Evolutionary conservation across 2,329 filamentous ascomycete genomes (phyloP).

Genomic region (Lecanoromycetidae sp.): DNA sequence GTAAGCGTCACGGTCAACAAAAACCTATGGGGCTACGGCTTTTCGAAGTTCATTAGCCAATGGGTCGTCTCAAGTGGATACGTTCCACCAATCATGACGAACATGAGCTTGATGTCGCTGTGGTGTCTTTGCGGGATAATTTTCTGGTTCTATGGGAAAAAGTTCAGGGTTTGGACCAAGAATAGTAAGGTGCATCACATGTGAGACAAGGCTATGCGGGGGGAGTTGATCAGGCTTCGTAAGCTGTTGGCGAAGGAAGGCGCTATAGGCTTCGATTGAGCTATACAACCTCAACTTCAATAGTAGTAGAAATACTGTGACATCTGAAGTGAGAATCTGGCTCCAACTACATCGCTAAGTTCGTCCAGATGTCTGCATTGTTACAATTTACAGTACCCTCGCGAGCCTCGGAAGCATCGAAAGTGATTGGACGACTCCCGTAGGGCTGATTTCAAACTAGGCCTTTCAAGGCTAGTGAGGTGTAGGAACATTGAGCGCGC

Average conservation of each 20-base stretch:
- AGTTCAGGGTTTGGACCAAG: conserved; percentile 43
- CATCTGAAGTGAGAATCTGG: background rate
- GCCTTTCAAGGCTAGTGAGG: background rate
- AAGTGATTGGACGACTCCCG: background rate
- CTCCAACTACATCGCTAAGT: background rate
- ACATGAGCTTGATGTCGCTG: conserved; percentile 41
- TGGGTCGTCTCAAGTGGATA: conserved; percentile 41
- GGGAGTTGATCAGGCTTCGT: background rate
- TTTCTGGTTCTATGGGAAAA: conserved; percentile 49
- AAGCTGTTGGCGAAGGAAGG: no score
- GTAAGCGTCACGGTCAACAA: conserved; percentile 53
- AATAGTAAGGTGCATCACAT: conserved; percentile 45
- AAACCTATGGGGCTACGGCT: conserved; percentile 52
- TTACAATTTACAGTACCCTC: no score
- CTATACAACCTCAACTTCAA: no score
- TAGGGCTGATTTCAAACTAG: conserved; percentile 1
- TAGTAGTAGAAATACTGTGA: background rate
- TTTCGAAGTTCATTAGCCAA: conserved; percentile 43
- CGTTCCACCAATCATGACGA: conserved; percentile 48
- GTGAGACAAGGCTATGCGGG: conserved; percentile 26
- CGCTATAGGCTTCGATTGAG: no score
- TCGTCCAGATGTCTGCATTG: no score
- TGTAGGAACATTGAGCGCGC: background rate
- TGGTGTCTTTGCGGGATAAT: conserved; percentile 44
- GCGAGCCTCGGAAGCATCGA: no score